Percentiles rank a stretch among this genome's conserved stretches.
Conservation (phyloP, 2,329 filamentous ascomycete genomes). For the Metarhizium album region DNA sequence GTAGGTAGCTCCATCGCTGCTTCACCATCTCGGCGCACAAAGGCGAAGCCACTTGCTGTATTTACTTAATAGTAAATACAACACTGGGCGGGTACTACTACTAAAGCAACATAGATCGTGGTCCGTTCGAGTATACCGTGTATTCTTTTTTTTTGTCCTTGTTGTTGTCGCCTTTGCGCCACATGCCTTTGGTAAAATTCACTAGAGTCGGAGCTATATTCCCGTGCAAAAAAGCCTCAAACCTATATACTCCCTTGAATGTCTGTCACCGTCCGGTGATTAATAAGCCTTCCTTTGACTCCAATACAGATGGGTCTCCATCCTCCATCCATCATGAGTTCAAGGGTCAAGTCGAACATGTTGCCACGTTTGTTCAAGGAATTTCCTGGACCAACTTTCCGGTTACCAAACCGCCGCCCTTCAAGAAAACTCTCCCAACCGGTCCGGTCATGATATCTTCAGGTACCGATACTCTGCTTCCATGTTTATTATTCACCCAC, state of each 20-base stretch:
- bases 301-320: background rate
- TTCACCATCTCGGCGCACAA: background rate
- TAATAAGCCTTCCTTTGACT: background rate
- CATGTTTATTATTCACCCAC: slow-evolving; percentile 59
- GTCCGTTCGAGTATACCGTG: background rate
- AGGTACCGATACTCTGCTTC: slow-evolving; percentile 53
- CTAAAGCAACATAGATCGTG: background rate
- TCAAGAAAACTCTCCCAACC: slow-evolving; percentile 46
- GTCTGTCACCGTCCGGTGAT: background rate
- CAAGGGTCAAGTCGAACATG: background rate
- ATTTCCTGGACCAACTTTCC: slow-evolving; percentile 48
- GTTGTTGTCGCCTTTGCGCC: no score
- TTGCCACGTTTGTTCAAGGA: slow-evolving; percentile 18
- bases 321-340: background rate
- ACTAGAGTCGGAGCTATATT: no score
- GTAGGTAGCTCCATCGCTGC: background rate
- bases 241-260: background rate
- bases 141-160: no score
- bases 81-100: background rate
- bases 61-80: background rate
- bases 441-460: slow-evolving; percentile 57
- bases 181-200: no score
- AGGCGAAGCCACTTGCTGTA: background rate
- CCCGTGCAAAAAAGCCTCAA: no score
- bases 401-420: slow-evolving; percentile 18